Percentiles rank a stretch among this genome's conserved stretches.
Conservation (phyloP, 192 early-diverging fungal species). For the Linnemannia zychae region DNA sequence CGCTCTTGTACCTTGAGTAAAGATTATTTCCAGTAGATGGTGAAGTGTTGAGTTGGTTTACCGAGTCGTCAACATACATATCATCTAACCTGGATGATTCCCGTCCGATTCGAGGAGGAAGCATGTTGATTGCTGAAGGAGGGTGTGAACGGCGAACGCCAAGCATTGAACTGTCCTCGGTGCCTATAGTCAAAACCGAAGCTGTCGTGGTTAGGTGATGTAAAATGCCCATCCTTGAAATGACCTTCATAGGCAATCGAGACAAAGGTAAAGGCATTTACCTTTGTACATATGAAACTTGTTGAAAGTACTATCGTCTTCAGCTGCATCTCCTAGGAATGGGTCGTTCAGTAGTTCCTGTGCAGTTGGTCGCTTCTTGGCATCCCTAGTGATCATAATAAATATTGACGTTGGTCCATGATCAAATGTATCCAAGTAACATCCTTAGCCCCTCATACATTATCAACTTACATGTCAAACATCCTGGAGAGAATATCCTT, state of each 20-base stretch:
- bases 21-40: conserved; percentile 38
- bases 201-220: background rate
- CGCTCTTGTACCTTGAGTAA: conserved; percentile 77
- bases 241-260: conserved; percentile 30
- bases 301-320: conserved; percentile 39
- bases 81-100: conserved; percentile 43
- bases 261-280: conserved; percentile 12
- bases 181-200: background rate
- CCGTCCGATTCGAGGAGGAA: conserved; percentile 30
- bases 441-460: background rate
- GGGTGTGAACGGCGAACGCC: conserved; percentile 23
- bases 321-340: conserved; percentile 70
- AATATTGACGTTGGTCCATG: background rate
- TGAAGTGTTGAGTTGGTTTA: conserved; percentile 48
- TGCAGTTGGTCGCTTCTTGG: conserved; percentile 79
- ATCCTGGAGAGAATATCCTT: conserved; percentile 66
- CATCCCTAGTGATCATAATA: conserved; percentile 59
- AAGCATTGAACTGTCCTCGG: conserved; percentile 34
- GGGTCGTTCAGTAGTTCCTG: conserved; percentile 80
- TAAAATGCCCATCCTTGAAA: background rate
- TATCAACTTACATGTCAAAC: conserved; percentile 60
- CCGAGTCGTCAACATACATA: conserved; percentile 52
- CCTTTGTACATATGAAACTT: conserved; percentile 60
- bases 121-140: conserved; percentile 35
- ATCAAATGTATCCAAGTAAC: background rate